phyloP scores from a whole-genome alignment of 1,284 basidiomycete species.

The Rugosomyces carneus region DNA sequence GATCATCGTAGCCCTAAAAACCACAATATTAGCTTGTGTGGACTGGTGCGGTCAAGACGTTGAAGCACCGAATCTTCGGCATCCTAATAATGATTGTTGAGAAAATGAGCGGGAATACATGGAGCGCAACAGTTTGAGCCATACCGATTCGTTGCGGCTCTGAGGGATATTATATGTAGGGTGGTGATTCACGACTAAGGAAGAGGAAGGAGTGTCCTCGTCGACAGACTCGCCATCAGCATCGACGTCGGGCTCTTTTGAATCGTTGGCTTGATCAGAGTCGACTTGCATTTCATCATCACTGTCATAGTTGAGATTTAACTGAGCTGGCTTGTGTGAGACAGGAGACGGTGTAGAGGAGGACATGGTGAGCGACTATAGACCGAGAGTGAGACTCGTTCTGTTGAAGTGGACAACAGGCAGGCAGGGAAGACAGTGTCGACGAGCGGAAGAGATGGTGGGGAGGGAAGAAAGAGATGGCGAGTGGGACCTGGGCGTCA shows the following conservation, averaged over 20 bases:
- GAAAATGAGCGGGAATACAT: conserved; percentile 11
- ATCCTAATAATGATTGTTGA: conserved; percentile 33
- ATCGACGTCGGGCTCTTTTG: conserved; percentile 35
- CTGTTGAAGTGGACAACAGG: conserved; percentile 16
- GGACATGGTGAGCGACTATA: conserved; percentile 19
- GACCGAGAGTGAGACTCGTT: conserved; percentile 17
- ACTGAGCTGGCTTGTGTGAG: conserved; percentile 22
- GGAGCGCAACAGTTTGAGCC: conserved; percentile 15
- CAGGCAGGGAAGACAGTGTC: conserved; percentile 23
- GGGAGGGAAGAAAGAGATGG: conserved; percentile 30
- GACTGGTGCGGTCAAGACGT: conserved; percentile 16
- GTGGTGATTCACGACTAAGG: conserved; percentile 21
- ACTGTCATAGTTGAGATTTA: conserved; percentile 41
- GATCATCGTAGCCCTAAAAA: conserved; percentile 64
- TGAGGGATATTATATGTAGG: conserved; percentile 22
- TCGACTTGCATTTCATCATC: conserved; percentile 46
- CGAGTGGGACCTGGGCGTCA: conserved; percentile 40
- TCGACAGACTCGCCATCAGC: conserved; percentile 49
- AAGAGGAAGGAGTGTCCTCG: conserved; percentile 34
- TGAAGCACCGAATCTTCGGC: conserved; percentile 63
- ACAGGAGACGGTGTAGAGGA: conserved; percentile 20
- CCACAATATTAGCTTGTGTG: conserved; percentile 17
- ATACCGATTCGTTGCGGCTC: conserved; percentile 28
- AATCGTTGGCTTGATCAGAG: conserved; percentile 32
- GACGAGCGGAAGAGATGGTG: conserved; percentile 30